phyloP scores from a whole-genome alignment of 441 rosid species.

The Mallotus repandus region DNA sequence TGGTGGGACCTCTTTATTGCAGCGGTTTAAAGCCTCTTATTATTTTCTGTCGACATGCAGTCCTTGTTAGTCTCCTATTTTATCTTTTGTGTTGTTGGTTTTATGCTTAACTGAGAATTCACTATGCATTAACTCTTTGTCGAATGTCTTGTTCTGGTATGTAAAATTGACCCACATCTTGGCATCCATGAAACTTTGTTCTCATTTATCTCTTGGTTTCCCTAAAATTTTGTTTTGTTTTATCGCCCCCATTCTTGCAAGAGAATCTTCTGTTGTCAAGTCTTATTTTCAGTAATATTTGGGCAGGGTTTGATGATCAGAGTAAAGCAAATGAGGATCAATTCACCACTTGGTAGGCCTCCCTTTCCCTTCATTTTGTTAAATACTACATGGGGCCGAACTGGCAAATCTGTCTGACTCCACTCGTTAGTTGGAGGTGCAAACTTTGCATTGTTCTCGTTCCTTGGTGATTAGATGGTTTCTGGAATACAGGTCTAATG shows the following conservation, averaged over 20 bases:
- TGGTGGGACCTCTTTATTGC: conserved; percentile 12
- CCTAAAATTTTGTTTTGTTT: conserved; percentile 16
- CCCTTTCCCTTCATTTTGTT: background rate
- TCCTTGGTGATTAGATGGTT: conserved; percentile 1
- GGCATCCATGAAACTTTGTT: conserved; percentile 28
- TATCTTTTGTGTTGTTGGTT: conserved; percentile 5
- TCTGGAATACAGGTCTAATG: background rate
- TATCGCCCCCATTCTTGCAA: conserved; percentile 16
- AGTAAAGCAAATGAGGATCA: background rate
- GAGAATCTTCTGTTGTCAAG: conserved; percentile 29
- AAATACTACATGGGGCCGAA: background rate
- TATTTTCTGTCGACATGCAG: conserved; percentile 16
- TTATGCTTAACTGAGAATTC: conserved; percentile 10
- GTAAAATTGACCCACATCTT: conserved; percentile 14
- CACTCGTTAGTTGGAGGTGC: background rate
- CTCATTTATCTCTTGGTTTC: conserved; percentile 16
- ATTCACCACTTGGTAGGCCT: conserved; percentile 6
- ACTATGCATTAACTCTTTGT: conserved; percentile 13
- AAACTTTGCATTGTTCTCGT: background rate
- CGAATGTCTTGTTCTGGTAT: conserved; percentile 16
- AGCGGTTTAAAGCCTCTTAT: conserved; percentile 6
- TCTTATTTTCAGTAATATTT: conserved; percentile 15
- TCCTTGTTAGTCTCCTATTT: conserved; percentile 14
- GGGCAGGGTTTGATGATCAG: conserved; percentile 11
- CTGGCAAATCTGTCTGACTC: background rate